A percentile compares a stretch with the other conserved stretches of the same genome.
These are phyloP conservation scores for Pythium brassicae DNA, from an alignment of 352 stramenopile genomes.

Conservation along the genomic window DNA sequence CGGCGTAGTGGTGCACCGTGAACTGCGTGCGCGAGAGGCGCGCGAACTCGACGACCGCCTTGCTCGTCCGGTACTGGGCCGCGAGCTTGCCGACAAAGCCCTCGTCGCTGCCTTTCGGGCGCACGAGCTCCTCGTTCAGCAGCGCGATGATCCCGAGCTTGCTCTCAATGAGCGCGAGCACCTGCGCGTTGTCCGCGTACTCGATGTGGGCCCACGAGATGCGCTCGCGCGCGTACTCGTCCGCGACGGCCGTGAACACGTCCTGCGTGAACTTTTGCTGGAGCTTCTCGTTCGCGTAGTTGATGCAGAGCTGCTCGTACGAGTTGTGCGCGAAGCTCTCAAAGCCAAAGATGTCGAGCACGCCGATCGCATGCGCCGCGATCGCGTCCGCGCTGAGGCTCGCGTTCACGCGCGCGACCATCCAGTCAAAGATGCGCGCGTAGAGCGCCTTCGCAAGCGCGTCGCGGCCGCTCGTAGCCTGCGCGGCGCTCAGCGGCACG, in stretches of 20 bases:
- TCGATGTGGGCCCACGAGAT: slow-evolving; percentile 82
- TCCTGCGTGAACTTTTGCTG: slow-evolving; percentile 93
- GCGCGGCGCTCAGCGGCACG: slow-evolving; percentile 51
- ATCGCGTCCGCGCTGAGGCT: slow-evolving; percentile 36
- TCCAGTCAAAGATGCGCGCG: slow-evolving; percentile 94
- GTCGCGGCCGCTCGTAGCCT: slow-evolving; percentile 84
- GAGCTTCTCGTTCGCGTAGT: slow-evolving; percentile 91
- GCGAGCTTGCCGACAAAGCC: slow-evolving; percentile 61
- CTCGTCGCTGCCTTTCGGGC: slow-evolving; percentile 65
- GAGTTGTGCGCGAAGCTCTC: slow-evolving; percentile 87
- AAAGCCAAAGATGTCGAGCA: slow-evolving; percentile 91
- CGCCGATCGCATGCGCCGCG: slow-evolving; percentile 50
- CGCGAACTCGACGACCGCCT: slow-evolving; percentile 63
- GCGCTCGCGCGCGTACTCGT: slow-evolving; percentile 57
- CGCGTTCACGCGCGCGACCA: slow-evolving; percentile 89
- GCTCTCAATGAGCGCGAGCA: slow-evolving; percentile 71
- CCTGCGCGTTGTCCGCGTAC: slow-evolving; percentile 77
- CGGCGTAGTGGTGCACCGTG: slow-evolving; percentile 92
- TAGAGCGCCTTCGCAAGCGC: slow-evolving; percentile 95
- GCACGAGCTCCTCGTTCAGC: slow-evolving; percentile 86
- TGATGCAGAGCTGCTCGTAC: slow-evolving; percentile 94
- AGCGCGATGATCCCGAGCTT: slow-evolving; percentile 72
- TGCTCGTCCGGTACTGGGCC: slow-evolving; percentile 40
- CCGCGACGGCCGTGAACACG: slow-evolving; percentile 78
- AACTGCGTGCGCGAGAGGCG: slow-evolving; percentile 83